Conservation (phyloP, 2,329 filamentous ascomycete species). For the Corynespora cassiicola region DNA sequence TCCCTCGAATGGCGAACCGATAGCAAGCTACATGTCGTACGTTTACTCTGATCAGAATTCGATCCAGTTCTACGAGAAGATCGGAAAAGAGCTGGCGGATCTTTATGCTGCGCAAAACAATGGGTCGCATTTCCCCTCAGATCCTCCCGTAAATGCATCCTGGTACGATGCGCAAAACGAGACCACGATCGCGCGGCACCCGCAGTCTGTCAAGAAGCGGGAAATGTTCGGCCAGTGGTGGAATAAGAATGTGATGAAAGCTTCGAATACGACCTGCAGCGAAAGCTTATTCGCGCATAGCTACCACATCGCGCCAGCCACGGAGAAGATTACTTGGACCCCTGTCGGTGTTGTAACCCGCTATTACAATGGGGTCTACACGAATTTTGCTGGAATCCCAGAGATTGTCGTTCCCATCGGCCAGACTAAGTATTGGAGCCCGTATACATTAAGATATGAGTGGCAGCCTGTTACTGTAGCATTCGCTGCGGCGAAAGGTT, state of each 20-base stretch:
- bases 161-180: conserved; percentile 11
- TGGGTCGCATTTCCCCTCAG: conserved; percentile 8
- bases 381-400: conserved; percentile 11
- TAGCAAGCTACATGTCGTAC: conserved; percentile 8
- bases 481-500: conserved; percentile 12
- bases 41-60: conserved; percentile 18
- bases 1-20: conserved; percentile 4
- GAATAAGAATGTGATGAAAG: conserved; percentile 4
- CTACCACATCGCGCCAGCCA: conserved; percentile 5
- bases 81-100: conserved; percentile 6
- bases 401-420: conserved; percentile 13
- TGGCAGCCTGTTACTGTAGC: conserved; percentile 15
- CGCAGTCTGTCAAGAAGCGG: conserved; percentile 5
- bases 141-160: conserved; percentile 7
- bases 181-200: conserved; percentile 10
- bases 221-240: conserved; percentile 7
- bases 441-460: conserved; percentile 7
- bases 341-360: conserved; percentile 1
- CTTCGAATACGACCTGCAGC: conserved; percentile 6
- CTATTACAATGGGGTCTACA: conserved; percentile 6
- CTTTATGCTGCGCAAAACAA: conserved; percentile 8
- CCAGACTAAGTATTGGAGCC: conserved; percentile 8
- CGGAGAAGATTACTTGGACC: conserved; percentile 6
- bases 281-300: conserved; percentile 10
- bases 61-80: conserved; percentile 15